Percentiles rank a stretch among this genome's conserved stretches.
These are phyloP conservation scores for Saccharomyces hybrid DNA, from an alignment of 1,139 yeast genomes.

Conservation along the genomic window DNA sequence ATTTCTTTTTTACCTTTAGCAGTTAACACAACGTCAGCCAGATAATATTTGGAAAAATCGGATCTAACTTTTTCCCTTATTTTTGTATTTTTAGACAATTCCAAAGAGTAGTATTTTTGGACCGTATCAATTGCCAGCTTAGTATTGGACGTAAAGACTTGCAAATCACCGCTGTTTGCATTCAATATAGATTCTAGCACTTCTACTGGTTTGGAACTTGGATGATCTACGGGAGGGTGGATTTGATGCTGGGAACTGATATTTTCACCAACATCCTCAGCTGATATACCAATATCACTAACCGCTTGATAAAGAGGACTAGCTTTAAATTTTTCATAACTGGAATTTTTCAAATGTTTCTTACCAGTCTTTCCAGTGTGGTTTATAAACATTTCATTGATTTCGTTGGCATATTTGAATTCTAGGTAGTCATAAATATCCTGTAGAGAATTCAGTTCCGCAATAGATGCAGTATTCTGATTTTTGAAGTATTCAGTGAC, in stretches of 20 bases:
- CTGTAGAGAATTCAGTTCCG: constrained; percentile 56
- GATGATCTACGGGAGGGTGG: constrained; percentile 65
- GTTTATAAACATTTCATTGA: constrained; percentile 42
- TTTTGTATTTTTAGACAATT: constrained; percentile 73
- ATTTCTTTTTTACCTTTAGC: constrained; percentile 83
- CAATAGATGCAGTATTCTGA: constrained; percentile 51
- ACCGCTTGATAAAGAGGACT: constrained; percentile 66
- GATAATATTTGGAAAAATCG: constrained; percentile 60
- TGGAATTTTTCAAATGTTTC: constrained; percentile 64
- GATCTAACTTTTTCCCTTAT: constrained; percentile 69
- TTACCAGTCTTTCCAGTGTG: constrained; percentile 35
- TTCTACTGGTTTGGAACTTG: constrained; percentile 56
- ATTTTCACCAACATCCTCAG: constrained; percentile 79
- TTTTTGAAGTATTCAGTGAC: constrained; percentile 47
- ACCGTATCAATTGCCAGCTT: constrained; percentile 68
- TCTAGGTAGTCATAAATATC: constrained; percentile 81
- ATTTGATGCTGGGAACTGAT: constrained; percentile 64
- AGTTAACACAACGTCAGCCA: constrained; percentile 68
- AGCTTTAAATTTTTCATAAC: constrained; percentile 67
- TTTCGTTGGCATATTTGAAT: constrained; percentile 70
- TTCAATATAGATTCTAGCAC: constrained; percentile 48
- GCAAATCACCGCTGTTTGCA: constrained; percentile 42
- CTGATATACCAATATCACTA: constrained; percentile 65
- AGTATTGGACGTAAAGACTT: constrained; percentile 46
- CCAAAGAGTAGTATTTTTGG: constrained; percentile 69